phyloP scores from a whole-genome alignment of 306 rosid species.

The Cucurbita pepo region DNA sequence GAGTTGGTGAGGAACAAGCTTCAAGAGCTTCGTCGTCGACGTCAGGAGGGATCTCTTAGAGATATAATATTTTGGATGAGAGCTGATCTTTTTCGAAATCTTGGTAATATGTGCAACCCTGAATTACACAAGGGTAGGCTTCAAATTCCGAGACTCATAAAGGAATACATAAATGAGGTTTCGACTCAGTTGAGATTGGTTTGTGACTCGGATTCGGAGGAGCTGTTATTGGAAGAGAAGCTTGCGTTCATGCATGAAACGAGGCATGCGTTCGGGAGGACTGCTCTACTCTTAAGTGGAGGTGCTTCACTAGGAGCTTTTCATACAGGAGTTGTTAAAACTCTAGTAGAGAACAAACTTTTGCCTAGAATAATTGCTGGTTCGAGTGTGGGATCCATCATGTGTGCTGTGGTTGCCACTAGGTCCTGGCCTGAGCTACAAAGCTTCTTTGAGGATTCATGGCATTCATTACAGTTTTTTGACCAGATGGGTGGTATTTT shows the following conservation, averaged over 20 bases:
- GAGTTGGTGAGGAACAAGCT: conserved; percentile 76
- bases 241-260: conserved; percentile 92
- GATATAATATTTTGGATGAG: conserved; percentile 89
- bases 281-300: conserved; percentile 89
- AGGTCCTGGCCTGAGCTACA: conserved; percentile 96
- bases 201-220: conserved; percentile 77
- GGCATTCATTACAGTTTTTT: conserved; percentile 79
- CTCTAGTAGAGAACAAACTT: conserved; percentile 78
- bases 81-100: conserved; percentile 82
- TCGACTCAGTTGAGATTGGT: conserved; percentile 83
- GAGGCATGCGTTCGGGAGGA: conserved; percentile 91
- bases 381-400: conserved; percentile 93
- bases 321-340: conserved; percentile 78
- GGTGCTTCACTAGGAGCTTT: conserved; percentile 97
- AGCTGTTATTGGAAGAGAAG: conserved; percentile 68
- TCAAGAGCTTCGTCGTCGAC: conserved; percentile 73
- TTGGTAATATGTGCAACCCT: conserved; percentile 90
- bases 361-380: conserved; percentile 92
- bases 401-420: conserved; percentile 91
- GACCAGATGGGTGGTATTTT: conserved; percentile 89
- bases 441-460: conserved; percentile 78
- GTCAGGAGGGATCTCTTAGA: conserved; percentile 64
- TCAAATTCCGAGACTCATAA: conserved; percentile 70
- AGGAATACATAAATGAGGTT: conserved; percentile 83
- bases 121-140: conserved; percentile 85